Evolutionary conservation across 257 asterid species (phyloP), one percentile per base, ranked within the genome.

Genomic region (Ocimum tenuiflorum): DNA sequence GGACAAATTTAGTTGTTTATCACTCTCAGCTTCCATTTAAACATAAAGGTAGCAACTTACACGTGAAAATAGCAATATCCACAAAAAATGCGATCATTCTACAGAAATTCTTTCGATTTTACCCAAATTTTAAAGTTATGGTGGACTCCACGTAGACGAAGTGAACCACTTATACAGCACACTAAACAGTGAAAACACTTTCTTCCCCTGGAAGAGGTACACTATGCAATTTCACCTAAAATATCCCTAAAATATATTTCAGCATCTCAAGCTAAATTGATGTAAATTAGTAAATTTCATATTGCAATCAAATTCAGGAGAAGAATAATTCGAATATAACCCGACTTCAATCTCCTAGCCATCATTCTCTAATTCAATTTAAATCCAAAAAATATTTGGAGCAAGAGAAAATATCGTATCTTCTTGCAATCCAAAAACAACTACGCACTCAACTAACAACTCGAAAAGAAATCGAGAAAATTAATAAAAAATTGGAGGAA

Each of bases 131-230:
- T 33, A 56, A 59, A 57, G 31, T 46, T 45, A 51, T 61, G 71
- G 59, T 75, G 75, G 64, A 47, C 73, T 73, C 67, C 78, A 70
- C 75, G 51, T 15, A 62, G 65, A 71, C 45, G 17, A 42, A 56
- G 42, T 56, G 65, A 35, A 42, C 52, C 58, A 71, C 46, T 23
- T 10, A 33, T 42, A 61, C 36, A 54, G 48, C 35, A 54, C 24
- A 18, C 51, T 57, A 23, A 51, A 52, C n/a, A 50, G 23, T 15
- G 42, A 7, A 47, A 41, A n/a, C 49, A 61, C 17, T 54, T 39
- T 35, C 31, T 27, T 60, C 43, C 24, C 8, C 15, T 38, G 14
- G 46, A 60, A 27, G 14, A 68, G 45, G n/a, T 43, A 50, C 55
- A 50, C 20, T 60, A 43, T 36, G 19, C 12, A 18, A 42, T 48